phyloP scores from a whole-genome alignment of 441 rosid species.

The Cnidoscolus chayamansa region DNA sequence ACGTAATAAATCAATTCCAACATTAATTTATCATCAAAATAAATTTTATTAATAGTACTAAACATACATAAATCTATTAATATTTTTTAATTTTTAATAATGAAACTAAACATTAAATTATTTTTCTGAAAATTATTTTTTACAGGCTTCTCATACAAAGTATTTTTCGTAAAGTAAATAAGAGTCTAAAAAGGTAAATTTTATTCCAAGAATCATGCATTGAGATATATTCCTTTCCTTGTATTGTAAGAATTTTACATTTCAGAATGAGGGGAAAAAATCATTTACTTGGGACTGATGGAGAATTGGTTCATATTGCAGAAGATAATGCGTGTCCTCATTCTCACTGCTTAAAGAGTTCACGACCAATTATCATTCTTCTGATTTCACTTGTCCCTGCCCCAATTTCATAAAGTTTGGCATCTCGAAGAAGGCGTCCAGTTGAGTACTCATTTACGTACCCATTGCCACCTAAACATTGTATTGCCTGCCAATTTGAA shows the following conservation, averaged over 20 bases:
- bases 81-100: too few species aligned
- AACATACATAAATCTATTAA: too few species aligned
- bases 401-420: slow-evolving; percentile 90
- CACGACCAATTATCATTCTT: slow-evolving; percentile 86
- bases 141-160: too few species aligned
- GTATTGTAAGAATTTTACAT: slow-evolving; percentile 9
- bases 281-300: not conserved
- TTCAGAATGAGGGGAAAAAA: not conserved
- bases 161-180: too few species aligned
- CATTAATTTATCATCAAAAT: too few species aligned
- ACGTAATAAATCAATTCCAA: too few species aligned
- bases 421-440: slow-evolving; percentile 89
- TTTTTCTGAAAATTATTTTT: too few species aligned
- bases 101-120: too few species aligned
- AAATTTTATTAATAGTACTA: too few species aligned
- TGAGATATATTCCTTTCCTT: not conserved
- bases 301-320: not conserved
- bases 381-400: slow-evolving; percentile 97
- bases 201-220: not conserved
- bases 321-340: not conserved
- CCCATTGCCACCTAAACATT: slow-evolving; percentile 93
- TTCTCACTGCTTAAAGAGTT: slow-evolving; percentile 61
- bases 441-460: slow-evolving; percentile 84
- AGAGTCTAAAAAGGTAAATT: not conserved
- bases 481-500: slow-evolving; percentile 74